Evolutionary conservation across 2,329 filamentous ascomycete species (phyloP).

Genomic region (Botrytis tulipae): DNA sequence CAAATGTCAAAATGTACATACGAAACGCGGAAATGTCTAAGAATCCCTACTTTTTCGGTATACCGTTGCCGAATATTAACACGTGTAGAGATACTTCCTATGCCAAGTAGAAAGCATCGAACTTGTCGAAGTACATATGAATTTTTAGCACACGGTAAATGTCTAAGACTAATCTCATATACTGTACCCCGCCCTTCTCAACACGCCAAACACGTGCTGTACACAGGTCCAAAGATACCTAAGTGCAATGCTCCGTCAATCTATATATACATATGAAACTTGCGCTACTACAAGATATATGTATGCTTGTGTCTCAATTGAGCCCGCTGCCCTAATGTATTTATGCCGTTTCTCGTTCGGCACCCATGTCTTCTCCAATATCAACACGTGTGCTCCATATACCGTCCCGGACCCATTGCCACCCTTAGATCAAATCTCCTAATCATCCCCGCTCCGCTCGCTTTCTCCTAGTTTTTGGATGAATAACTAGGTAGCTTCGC

Average conservation of each 20-base stretch:
- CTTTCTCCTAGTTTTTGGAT: background rate
- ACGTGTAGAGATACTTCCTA: background rate
- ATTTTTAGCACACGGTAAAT: background rate
- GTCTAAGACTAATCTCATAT: background rate
- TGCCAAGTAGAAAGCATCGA: background rate
- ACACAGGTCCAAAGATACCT: background rate
- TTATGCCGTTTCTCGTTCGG: slow-evolving; percentile 4
- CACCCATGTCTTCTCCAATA: background rate
- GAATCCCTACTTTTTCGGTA: background rate
- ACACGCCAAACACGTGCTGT: slow-evolving; percentile 4
- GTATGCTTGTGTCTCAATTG: background rate
- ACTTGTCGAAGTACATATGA: background rate
- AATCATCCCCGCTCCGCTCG: background rate
- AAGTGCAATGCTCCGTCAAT: background rate
- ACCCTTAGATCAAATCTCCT: background rate
- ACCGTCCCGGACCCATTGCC: background rate
- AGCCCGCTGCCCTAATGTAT: background rate
- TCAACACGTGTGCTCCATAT: background rate
- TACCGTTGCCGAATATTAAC: background rate
- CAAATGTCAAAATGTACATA: slow-evolving; percentile 5
- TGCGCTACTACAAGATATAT: background rate
- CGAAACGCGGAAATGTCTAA: slow-evolving; percentile 4
- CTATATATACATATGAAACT: background rate
- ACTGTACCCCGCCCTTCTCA: background rate
- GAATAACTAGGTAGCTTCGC: background rate